phyloP scores from a whole-genome alignment of 371 early-diverging fungal genomes.

The Mortierella sp. region DNA sequence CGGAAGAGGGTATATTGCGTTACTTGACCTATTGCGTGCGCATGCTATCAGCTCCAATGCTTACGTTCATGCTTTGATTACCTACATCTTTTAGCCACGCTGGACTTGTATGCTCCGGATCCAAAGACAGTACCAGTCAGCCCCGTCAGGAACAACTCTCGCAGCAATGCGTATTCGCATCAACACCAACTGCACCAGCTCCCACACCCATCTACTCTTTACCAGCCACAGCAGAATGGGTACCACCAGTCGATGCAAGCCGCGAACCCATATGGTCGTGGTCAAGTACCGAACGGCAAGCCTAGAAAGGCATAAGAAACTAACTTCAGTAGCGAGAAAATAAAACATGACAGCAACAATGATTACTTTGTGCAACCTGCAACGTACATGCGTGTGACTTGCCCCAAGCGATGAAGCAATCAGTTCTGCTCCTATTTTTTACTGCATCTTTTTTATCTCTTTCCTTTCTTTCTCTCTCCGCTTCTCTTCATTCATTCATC shows the following conservation, averaged over 20 bases:
- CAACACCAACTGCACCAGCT: slow-evolving; percentile 15
- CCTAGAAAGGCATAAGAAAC: not conserved
- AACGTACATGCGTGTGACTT: not conserved
- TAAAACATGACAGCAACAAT: too few species aligned
- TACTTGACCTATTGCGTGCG: not conserved
- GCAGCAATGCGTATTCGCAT: not conserved
- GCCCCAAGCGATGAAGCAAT: not conserved
- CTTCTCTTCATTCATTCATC: not conserved
- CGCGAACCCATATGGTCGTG: not conserved
- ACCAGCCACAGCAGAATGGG: not conserved
- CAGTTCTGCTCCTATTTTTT: not conserved
- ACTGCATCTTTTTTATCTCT: not conserved
- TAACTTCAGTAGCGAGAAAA: not conserved
- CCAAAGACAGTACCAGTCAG: slow-evolving; percentile 12
- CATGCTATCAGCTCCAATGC: not conserved
- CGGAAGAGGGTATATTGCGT: not conserved
- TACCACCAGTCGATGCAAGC: not conserved
- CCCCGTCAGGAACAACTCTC: not conserved
- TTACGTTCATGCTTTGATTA: not conserved
- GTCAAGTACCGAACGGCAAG: not conserved
- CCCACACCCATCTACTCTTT: not conserved
- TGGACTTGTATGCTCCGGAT: slow-evolving; percentile 54
- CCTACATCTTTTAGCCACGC: slow-evolving; percentile 35
- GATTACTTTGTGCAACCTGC: too few species aligned
- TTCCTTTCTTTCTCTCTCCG: not conserved